Conservation (phyloP, 768 basidiomycete genomes). For the Boletus rubroflammeus region DNA sequence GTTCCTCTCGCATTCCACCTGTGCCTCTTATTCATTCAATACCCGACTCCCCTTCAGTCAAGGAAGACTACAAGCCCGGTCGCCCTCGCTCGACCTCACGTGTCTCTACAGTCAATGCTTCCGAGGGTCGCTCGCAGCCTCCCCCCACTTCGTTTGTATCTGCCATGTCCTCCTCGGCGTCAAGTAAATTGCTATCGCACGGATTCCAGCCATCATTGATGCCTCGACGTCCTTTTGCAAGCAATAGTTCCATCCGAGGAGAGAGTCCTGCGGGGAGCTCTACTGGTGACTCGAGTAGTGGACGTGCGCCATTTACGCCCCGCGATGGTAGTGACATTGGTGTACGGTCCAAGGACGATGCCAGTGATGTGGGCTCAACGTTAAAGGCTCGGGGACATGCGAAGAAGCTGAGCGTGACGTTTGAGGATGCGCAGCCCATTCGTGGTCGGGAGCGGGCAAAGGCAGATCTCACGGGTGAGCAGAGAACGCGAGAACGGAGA, state of each 20-base stretch:
- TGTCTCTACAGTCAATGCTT: slow-evolving; percentile 3
- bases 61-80: slow-evolving; percentile 16
- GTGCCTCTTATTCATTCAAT: slow-evolving; percentile 32
- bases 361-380: slow-evolving; percentile 25
- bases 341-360: slow-evolving; percentile 18
- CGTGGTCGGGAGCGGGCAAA: slow-evolving; percentile 31
- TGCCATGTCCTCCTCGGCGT: slow-evolving; percentile 2
- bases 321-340: slow-evolving; percentile 69
- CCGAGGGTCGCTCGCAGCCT: slow-evolving; percentile 14
- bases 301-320: slow-evolving; percentile 71
- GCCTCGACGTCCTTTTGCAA: slow-evolving; percentile 56
- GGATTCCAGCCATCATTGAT: slow-evolving; percentile 21
- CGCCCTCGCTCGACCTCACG: slow-evolving; percentile 10
- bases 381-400: slow-evolving; percentile 34
- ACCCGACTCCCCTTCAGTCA: slow-evolving; percentile 33
- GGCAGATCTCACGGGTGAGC: slow-evolving; percentile 39
- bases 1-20: slow-evolving; percentile 25
- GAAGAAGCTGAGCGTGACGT: slow-evolving; percentile 65
- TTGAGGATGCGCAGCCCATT: slow-evolving; percentile 49
- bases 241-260: slow-evolving; percentile 35
- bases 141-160: slow-evolving; percentile 9
- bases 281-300: slow-evolving; percentile 80
- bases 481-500: slow-evolving; percentile 66
- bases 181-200: slow-evolving; percentile 26
- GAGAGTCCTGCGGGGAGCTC: slow-evolving; percentile 77